phyloP scores from a whole-genome alignment of 2,329 filamentous ascomycete genomes.

The Torrubiella hemipterigena region DNA sequence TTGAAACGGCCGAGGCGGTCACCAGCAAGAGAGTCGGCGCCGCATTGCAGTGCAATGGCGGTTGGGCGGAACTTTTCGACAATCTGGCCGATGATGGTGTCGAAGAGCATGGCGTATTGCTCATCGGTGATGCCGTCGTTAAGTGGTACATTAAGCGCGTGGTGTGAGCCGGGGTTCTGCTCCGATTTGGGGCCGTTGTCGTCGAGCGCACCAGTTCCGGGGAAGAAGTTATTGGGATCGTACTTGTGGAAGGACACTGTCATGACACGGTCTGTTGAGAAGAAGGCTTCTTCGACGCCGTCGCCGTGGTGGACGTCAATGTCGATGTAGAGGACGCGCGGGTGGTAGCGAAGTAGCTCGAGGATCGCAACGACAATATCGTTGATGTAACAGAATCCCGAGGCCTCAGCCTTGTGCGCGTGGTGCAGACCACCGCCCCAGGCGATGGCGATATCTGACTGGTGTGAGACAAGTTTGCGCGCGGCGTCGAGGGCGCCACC shows the following conservation, averaged over 20 bases:
- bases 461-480: conserved; percentile 70
- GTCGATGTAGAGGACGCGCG: conserved; percentile 86
- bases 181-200: conserved; percentile 76
- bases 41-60: conserved; percentile 90
- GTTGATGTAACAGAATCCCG: conserved; percentile 97
- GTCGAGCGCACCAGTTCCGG: conserved; percentile 76
- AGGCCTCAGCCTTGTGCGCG: conserved; percentile 86
- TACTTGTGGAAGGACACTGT: conserved; percentile 97
- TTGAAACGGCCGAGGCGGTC: conserved; percentile 94
- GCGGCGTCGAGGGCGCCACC: conserved; percentile 87
- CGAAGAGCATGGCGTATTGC: conserved; percentile 78
- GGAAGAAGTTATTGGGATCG: conserved; percentile 73
- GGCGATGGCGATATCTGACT: conserved; percentile 92
- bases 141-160: conserved; percentile 81
- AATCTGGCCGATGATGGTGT: conserved; percentile 64
- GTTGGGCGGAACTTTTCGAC: conserved; percentile 76
- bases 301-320: conserved; percentile 90
- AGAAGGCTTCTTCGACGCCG: conserved; percentile 84
- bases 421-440: conserved; percentile 97
- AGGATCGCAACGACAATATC: conserved; percentile 93
- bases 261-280: conserved; percentile 79
- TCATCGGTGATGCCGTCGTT: conserved; percentile 85
- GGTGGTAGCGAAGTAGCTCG: conserved; percentile 69
- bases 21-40: conserved; percentile 86
- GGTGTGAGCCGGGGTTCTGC: conserved; percentile 77